These are phyloP conservation scores for Tetradesmus obliquus DNA, from an alignment of 139 green algal species.

Conservation along the genomic window DNA sequence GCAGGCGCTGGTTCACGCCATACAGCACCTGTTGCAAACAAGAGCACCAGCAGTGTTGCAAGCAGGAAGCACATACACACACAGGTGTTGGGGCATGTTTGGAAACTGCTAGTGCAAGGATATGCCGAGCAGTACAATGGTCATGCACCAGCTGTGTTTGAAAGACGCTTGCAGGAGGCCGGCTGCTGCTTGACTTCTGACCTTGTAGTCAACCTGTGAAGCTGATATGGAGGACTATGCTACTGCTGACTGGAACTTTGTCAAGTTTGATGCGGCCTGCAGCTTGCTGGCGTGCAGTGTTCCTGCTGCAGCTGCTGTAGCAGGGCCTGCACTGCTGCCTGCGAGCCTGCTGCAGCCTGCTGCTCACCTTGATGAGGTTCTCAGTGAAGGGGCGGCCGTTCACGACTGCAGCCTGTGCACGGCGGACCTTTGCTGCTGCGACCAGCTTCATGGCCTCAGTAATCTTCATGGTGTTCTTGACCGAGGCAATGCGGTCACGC, in stretches of 20 bases:
- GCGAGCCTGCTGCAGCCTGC: not conserved
- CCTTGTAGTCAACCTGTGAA: too few relatives aligned
- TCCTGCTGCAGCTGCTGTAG: conserved; percentile 7
- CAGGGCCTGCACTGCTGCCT: not conserved
- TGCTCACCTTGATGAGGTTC: conserved; percentile 97
- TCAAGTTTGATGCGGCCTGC: not conserved
- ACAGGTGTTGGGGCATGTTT: not conserved
- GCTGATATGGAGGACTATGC: not conserved
- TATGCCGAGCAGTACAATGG: not conserved
- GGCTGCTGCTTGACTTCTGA: too few relatives aligned
- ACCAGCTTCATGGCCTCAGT: conserved; percentile 97
- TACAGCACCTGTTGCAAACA: conserved; percentile 87
- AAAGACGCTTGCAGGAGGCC: too few relatives aligned
- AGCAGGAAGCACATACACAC: not conserved
- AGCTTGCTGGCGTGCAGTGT: not conserved
- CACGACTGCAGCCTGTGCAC: conserved; percentile 98
- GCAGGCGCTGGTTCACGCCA: conserved; percentile 97
- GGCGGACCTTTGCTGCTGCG: conserved; percentile 93
- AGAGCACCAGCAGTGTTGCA: not conserved
- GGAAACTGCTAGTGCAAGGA: not conserved
- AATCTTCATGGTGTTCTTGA: conserved; percentile 99
- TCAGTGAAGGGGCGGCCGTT: conserved; percentile 98
- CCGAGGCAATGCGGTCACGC: conserved; percentile 94
- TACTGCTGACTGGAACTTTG: not conserved
- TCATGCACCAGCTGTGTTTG: too few relatives aligned